Base-by-base conservation (phyloP, 2,329 filamentous ascomycete genomes). In the Cladosporium cucumerinum region DNA sequence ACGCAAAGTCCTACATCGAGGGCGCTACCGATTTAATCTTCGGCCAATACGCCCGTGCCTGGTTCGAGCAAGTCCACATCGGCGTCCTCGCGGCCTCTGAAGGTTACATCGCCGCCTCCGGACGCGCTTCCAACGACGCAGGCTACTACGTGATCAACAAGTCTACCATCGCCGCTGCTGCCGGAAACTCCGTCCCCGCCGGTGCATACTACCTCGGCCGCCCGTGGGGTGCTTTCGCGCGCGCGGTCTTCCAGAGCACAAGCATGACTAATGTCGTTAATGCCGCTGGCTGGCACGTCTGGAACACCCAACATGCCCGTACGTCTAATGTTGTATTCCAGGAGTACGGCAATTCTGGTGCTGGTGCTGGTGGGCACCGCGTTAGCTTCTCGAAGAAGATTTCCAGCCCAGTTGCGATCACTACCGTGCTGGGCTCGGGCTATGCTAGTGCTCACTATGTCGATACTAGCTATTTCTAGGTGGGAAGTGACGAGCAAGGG, bases 11-110 rank as follows among this genome's bases (percentile, higher is more conserved):
- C 67, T 82, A 84, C 65, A 86, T 88, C 66, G 80, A 83, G 55
- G 85, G 85, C 26, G 82, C 84, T 3, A 83, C 84, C 52, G 86
- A 87, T 69, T 86, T 86, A 70, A 84, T 86, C 68, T 88, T 87
- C 71, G 82, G 86, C 62, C 49, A 52, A 28, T 16, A 26, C 14
- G 49, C 49, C 25, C 49, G 30, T 14, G 49, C 49, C 55, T 88
- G 82, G 85, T 84, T 82, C 72, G 81, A 85, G 60, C 70, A 75
- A 16, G 78, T 78, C 65, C 79, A 81, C 52, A 82, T 87, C 67
- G 75, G 79, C 48, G 81, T 83, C 58, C 74, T 82, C 14, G 72
- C 75, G 21, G 76, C 76, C 1, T 73, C 68, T 0, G 14, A 62
- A 23, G 60, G 60, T 16, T 39, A 30, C 11, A 77, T 84, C 66